phyloP scores from a whole-genome alignment of 352 stramenopile genomes.

The Albugo candida region DNA sequence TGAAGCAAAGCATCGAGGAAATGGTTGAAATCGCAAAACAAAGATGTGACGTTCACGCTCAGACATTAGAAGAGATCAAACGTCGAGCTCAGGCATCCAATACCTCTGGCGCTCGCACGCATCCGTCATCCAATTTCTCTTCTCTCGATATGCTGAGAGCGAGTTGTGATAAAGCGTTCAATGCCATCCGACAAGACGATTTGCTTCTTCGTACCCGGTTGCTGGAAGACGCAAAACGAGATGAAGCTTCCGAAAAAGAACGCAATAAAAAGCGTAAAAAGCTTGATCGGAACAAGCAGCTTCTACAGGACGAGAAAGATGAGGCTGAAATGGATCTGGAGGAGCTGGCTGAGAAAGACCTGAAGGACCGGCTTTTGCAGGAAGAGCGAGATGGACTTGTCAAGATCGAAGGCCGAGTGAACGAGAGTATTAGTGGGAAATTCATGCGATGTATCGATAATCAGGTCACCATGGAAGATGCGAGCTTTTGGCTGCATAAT shows the following conservation, averaged over 20 bases:
- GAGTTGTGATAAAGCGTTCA: constrained; percentile 70
- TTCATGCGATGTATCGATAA: constrained; percentile 30
- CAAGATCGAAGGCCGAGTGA: constrained; percentile 58
- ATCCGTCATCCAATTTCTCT: constrained; percentile 19
- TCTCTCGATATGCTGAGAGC: constrained; percentile 65
- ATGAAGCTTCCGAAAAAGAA: constrained; percentile 58
- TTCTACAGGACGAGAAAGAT: constrained; percentile 56
- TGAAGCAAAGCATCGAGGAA: constrained; percentile 74
- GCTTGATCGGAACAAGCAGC: constrained; percentile 49
- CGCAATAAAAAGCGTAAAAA: constrained; percentile 76
- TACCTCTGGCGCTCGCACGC: constrained; percentile 4
- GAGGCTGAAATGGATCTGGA: constrained; percentile 76
- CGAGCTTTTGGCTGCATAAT: constrained; percentile 58
- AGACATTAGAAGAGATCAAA: constrained; percentile 15
- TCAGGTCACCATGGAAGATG: constrained; percentile 70
- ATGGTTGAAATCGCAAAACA: constrained; percentile 71
- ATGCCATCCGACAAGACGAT: constrained; percentile 39
- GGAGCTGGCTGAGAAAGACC: constrained; percentile 57
- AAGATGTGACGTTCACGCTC: constrained; percentile 28
- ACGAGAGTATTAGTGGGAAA: constrained; percentile 50
- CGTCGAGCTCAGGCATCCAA: constrained; percentile 1
- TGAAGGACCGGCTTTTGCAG: constrained; percentile 59
- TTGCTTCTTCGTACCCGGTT: constrained; percentile 28
- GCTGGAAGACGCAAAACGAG: constrained; percentile 57
- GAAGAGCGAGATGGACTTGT: constrained; percentile 55